Conservation (phyloP, 2,329 filamentous ascomycete genomes). For the Alternaria incomplexa region DNA sequence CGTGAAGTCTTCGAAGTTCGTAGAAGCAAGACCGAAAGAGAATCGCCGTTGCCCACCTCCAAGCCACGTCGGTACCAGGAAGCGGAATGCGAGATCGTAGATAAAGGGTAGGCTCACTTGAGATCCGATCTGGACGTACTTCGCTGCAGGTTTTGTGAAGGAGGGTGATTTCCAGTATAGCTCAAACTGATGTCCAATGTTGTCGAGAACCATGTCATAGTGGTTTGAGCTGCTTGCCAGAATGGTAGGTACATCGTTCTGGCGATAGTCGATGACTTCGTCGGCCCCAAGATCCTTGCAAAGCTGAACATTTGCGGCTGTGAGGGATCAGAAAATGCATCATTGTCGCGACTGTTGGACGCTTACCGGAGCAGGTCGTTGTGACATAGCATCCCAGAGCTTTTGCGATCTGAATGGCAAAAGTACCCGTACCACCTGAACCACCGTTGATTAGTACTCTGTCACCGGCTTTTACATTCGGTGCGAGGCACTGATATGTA, state of each 20-base stretch:
- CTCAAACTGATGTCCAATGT: conserved; percentile 52
- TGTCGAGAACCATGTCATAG: conserved; percentile 64
- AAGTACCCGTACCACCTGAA: conserved; percentile 65
- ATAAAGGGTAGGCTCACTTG: conserved; percentile 22
- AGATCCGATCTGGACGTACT: conserved; percentile 30
- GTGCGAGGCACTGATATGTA: conserved; percentile 25
- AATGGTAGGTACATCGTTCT: conserved; percentile 52
- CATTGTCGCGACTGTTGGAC: neutral
- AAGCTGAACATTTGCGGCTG: conserved; percentile 58
- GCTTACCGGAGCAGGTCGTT: conserved; percentile 59
- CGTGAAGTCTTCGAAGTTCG: conserved; percentile 27
- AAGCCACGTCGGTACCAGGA: conserved; percentile 44
- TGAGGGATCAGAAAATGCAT: conserved; percentile 8
- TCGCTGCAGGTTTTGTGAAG: conserved; percentile 20
- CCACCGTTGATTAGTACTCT: conserved; percentile 69
- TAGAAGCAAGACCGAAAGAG: conserved; percentile 39
- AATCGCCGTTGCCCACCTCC: conserved; percentile 57
- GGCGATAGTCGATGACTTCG: conserved; percentile 65
- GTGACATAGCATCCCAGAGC: conserved; percentile 63
- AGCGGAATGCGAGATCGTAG: conserved; percentile 22
- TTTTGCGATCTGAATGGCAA: conserved; percentile 68
- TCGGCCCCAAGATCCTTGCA: conserved; percentile 66
- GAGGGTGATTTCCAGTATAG: conserved; percentile 27
- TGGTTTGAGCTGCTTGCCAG: conserved; percentile 54
- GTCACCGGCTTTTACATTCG: conserved; percentile 43